phyloP scores from a whole-genome alignment of 164 flowering plant species.

The Nelumbo lutea region DNA sequence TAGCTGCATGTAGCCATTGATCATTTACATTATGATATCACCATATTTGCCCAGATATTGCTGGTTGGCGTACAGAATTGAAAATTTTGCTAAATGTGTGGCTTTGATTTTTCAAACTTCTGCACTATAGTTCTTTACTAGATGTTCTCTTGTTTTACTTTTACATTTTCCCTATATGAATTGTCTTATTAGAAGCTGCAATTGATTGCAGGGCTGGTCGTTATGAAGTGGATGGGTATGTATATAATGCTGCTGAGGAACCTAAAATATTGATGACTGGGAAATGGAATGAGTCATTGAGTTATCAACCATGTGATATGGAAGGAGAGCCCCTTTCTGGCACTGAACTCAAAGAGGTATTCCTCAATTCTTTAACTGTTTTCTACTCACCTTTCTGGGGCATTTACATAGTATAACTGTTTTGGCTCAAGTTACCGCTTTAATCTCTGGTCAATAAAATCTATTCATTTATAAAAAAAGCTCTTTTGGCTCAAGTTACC shows the following conservation, averaged over 20 bases:
- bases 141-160: neutral
- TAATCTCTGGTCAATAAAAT: no score
- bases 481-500: neutral
- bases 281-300: constrained; percentile 80
- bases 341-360: constrained; percentile 78
- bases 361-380: no score
- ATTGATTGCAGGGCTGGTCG: constrained; percentile 63
- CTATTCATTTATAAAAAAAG: no score
- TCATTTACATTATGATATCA: no score
- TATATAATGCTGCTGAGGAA: constrained; percentile 69
- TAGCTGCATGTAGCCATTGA: neutral
- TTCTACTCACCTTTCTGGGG: no score
- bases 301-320: constrained; percentile 75
- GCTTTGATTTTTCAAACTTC: neutral
- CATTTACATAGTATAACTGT: no score
- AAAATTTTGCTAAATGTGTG: neutral
- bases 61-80: neutral
- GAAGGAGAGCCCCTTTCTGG: constrained; percentile 84
- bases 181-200: neutral
- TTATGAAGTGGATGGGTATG: constrained; percentile 88
- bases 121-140: neutral
- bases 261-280: constrained; percentile 88
- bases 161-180: neutral
- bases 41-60: neutral
- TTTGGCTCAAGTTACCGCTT: no score